phyloP scores from a whole-genome alignment of 1,284 basidiomycete species.

The Stereum hirsutum region DNA sequence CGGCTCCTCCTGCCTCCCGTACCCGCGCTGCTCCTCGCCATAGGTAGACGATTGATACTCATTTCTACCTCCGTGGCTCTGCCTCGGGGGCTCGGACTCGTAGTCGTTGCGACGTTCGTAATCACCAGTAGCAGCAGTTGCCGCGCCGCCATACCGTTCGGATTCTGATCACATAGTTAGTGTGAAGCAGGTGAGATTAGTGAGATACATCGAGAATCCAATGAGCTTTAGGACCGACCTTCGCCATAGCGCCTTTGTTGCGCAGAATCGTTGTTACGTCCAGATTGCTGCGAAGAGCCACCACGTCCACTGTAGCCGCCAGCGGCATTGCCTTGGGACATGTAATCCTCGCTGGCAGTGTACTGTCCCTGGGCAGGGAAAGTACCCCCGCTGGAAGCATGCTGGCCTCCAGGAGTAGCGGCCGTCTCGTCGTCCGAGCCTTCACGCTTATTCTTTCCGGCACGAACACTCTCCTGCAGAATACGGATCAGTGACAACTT shows the following conservation, averaged over 20 bases:
- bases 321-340: too few relatives aligned
- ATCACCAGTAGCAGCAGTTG: background rate
- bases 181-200: background rate
- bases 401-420: slow-evolving; percentile 1
- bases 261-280: too few relatives aligned
- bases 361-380: slow-evolving; percentile 1
- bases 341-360: slow-evolving; percentile 1
- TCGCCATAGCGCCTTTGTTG: slow-evolving; percentile 1
- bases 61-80: background rate
- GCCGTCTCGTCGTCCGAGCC: slow-evolving; percentile 24
- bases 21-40: background rate
- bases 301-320: background rate
- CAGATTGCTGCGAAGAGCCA: too few relatives aligned
- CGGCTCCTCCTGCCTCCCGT: background rate
- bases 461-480: slow-evolving; percentile 21
- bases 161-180: background rate
- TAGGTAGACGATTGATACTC: background rate
- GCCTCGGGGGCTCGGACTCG: background rate
- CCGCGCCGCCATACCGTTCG: background rate
- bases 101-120: background rate
- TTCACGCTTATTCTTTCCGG: slow-evolving; percentile 28
- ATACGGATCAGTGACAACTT: background rate
- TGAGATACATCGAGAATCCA: background rate
- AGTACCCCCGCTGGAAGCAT: background rate
- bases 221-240: background rate